phyloP scores from a whole-genome alignment of 345 rosid genomes.

The Pugionium cornutum region DNA sequence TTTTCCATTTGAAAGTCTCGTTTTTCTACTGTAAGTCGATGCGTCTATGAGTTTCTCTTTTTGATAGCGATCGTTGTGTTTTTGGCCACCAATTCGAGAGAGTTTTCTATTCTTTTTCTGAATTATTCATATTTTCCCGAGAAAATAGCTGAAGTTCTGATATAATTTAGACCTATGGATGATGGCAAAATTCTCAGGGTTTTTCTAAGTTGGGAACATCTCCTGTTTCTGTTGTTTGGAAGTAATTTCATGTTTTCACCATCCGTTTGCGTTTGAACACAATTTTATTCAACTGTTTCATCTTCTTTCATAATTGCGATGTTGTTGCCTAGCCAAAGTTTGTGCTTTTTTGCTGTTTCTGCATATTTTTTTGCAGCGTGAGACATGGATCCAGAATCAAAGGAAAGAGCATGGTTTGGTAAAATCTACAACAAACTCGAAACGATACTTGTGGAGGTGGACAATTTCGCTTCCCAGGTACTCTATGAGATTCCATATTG shows the following conservation, averaged over 20 bases:
- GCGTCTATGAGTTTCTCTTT: constrained; percentile 4
- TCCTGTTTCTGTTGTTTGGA: constrained; percentile 12
- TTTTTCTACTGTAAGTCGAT: constrained; percentile 14
- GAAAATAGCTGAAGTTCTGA: background rate
- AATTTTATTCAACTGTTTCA: background rate
- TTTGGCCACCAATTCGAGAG: constrained; percentile 12
- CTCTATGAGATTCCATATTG: background rate
- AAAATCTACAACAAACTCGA: constrained; percentile 69
- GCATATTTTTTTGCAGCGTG: constrained; percentile 24
- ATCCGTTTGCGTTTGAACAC: background rate
- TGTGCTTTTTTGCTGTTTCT: background rate
- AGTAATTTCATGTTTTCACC: background rate
- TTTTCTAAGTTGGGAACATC: constrained; percentile 8
- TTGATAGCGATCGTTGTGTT: constrained; percentile 22
- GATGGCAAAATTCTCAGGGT: constrained; percentile 2
- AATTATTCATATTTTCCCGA: background rate
- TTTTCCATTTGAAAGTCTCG: constrained; percentile 29
- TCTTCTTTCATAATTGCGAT: background rate
- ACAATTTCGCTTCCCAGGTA: constrained; percentile 49
- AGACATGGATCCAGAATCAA: constrained; percentile 54
- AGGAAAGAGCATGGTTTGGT: constrained; percentile 63
- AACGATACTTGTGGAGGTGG: constrained; percentile 63
- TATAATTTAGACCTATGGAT: constrained; percentile 1
- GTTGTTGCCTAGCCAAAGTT: constrained; percentile 9
- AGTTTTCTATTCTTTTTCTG: constrained; percentile 4